These are phyloP conservation scores for Aspergillus novoparasiticus DNA, from an alignment of 2,329 filamentous ascomycete genomes.

Conservation along the genomic window DNA sequence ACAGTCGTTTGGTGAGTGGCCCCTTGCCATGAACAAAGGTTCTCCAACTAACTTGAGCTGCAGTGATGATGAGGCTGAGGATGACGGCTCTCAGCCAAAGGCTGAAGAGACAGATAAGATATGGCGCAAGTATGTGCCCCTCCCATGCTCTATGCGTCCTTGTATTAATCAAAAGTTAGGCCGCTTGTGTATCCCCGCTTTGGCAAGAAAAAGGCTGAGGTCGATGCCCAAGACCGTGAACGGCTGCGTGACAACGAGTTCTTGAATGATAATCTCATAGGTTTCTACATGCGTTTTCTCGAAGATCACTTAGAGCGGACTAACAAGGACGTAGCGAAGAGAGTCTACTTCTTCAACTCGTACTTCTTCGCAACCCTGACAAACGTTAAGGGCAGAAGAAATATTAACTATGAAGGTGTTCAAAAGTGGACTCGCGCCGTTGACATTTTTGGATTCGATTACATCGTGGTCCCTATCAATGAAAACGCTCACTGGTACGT, in stretches of 20 bases:
- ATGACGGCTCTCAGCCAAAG: constrained; percentile 10
- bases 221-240: constrained; percentile 54
- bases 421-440: constrained; percentile 84
- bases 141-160: not conserved
- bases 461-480: constrained; percentile 89
- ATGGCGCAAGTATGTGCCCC: constrained; percentile 26
- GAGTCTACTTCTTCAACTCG: constrained; percentile 87
- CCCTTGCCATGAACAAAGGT: not conserved
- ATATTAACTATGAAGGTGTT: constrained; percentile 82
- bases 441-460: constrained; percentile 83
- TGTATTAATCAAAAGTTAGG: constrained; percentile 23
- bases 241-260: constrained; percentile 82
- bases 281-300: constrained; percentile 79
- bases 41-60: constrained; percentile 8
- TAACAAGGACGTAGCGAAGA: constrained; percentile 59
- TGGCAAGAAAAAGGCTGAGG: constrained; percentile 51
- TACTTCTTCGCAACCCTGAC: constrained; percentile 85
- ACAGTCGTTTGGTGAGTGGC: constrained; percentile 24
- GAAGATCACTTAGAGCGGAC: constrained; percentile 62
- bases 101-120: constrained; percentile 17
- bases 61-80: constrained; percentile 23
- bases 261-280: constrained; percentile 89
- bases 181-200: constrained; percentile 47
- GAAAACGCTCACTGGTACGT: constrained; percentile 90
- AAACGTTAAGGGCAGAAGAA: constrained; percentile 55